A percentile compares a stretch with the other conserved stretches of the same genome.
Conservation (phyloP, 352 stramenopile genomes). For the Pythium myriotylum region DNA sequence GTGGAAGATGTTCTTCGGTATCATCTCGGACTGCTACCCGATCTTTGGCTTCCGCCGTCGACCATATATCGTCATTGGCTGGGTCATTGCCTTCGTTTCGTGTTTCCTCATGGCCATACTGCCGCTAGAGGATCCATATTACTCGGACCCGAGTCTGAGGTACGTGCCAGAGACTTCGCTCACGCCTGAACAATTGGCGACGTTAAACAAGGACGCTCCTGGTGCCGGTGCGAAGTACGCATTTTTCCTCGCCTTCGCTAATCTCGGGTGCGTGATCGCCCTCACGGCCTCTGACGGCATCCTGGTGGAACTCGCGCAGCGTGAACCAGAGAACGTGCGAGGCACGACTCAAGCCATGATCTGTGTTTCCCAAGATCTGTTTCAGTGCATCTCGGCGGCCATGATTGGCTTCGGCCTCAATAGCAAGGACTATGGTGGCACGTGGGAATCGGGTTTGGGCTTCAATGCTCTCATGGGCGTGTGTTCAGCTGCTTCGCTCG, state of each 20-base stretch:
- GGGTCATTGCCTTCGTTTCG: conserved; percentile 28
- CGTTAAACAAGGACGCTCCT: conserved; percentile 30
- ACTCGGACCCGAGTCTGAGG: conserved; percentile 14
- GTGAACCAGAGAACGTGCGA: conserved; percentile 31
- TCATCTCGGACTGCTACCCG: conserved; percentile 81
- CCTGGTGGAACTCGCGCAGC: conserved; percentile 38
- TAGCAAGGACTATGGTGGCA: conserved; percentile 29
- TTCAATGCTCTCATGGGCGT: conserved; percentile 23
- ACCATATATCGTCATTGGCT: conserved; percentile 82
- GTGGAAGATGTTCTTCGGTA: conserved; percentile 76
- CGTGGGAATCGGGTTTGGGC: conserved; percentile 18
- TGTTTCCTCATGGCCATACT: conserved; percentile 30
- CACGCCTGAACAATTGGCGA: conserved; percentile 13
- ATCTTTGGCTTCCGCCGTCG: conserved; percentile 82
- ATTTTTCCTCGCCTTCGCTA: conserved; percentile 49
- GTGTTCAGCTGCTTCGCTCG: conserved; percentile 16
- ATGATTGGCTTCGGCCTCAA: conserved; percentile 40
- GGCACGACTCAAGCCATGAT: conserved; percentile 38
- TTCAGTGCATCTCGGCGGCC: conserved; percentile 24
- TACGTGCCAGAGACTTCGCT: conserved; percentile 13
- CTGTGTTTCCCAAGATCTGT: conserved; percentile 15
- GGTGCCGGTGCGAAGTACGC: conserved; percentile 34
- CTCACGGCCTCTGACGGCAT: conserved; percentile 47
- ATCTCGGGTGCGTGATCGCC: conserved; percentile 56
- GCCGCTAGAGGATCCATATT: conserved; percentile 27